Evolutionary conservation across 1,284 basidiomycete species (phyloP), one percentile per base, ranked within the genome.

Genomic region (Ustilago esculenta): DNA sequence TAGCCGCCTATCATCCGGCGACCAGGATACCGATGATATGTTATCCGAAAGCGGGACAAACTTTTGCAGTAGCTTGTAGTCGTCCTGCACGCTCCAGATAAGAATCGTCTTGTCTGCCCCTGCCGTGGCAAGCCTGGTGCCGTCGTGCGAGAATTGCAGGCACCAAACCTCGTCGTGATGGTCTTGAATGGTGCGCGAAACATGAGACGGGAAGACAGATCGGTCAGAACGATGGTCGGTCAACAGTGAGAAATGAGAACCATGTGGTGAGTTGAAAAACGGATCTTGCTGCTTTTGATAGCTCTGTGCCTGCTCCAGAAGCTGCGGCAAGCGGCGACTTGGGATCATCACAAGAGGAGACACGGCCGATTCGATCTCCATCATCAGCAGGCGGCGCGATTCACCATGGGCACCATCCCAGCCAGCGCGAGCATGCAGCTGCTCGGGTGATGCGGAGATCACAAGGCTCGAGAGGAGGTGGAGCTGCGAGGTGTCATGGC

Each of bases 131-230:
- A 98, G 85, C 75, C 87, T 89, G 42, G 84, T 84, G 4, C 96
- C 95, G 79, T 90, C 89, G 75, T 93, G 91, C 81, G 93, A 96
- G 92, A 94, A 98, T 79, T 90, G 90, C 61, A 98, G 84, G 76
- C 91, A 89, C 94, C 95, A 98, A 12, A 98, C 93, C 82, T 98
- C 93, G 79, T 97, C 92, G 12, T 85, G 86, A 82, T 98, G 95
- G 27, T 90, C 91, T 35, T 89, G 86, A 42, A 98, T 84, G 35
- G 94, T 89, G 17, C 43, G 55, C n/a, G 57, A 61, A 0, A 69
- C 65, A 21, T 90, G 89, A 2, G 92, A 92, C 11, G 95, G 95
- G 84, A 98, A 98, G 34, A 87, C 86, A 9, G 72, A 69, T 76
- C 89, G 87, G 66, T 89, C 87, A 83, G 93, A 94, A 39, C 86